Conservation (phyloP, 179 eudicot species). For the Beta lomatogona region DNA sequence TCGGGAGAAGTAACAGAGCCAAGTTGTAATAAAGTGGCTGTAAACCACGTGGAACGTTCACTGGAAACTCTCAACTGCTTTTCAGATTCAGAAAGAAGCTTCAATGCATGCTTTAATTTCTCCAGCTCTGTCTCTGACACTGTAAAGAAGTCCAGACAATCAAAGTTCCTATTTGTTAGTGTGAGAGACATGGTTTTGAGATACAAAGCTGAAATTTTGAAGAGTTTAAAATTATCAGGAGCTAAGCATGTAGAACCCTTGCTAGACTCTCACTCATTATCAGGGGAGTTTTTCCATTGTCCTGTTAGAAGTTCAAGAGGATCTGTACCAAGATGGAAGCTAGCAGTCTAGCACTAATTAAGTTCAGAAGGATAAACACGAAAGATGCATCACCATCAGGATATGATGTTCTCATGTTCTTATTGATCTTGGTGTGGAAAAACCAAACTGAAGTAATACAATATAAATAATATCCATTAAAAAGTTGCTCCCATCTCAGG, state of each 20-base stretch:
- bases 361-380: not conserved
- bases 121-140: constrained; percentile 86
- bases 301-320: not conserved
- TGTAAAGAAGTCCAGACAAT: constrained; percentile 40
- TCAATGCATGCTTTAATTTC: constrained; percentile 80
- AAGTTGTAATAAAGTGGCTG: constrained; percentile 95
- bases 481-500: not conserved
- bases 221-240: not conserved
- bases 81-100: constrained; percentile 97
- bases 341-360: not conserved
- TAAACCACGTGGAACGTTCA: constrained; percentile 98
- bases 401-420: not conserved
- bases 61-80: constrained; percentile 90
- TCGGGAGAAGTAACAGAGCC: constrained; percentile 84
- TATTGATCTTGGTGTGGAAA: not conserved
- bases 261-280: no score
- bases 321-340: not conserved
- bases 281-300: not conserved
- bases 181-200: not conserved
- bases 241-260: not conserved
- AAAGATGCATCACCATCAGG: not conserved
- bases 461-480: not conserved
- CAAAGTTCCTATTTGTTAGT: constrained; percentile 1
- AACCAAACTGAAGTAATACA: not conserved
- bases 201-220: not conserved